phyloP scores from a whole-genome alignment of 2,329 filamentous ascomycete species.

The Plenodomus lindquistii region DNA sequence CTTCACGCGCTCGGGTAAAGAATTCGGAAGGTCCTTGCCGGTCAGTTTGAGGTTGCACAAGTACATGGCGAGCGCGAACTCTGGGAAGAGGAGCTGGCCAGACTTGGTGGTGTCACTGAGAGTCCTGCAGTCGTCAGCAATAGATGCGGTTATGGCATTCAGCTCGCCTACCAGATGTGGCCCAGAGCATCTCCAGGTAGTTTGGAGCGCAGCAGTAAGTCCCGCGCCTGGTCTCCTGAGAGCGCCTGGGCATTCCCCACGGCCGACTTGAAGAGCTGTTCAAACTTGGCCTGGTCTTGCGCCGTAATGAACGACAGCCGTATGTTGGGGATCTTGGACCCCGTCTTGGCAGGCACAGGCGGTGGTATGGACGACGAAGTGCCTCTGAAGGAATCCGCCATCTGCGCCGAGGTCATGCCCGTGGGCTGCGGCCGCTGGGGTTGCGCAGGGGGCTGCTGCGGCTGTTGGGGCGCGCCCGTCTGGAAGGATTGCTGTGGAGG shows the following conservation, averaged over 20 bases:
- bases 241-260: slow-evolving; percentile 83
- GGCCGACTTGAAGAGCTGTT: slow-evolving; percentile 95
- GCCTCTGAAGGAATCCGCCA: slow-evolving; percentile 64
- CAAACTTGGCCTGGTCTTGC: slow-evolving; percentile 93
- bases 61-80: slow-evolving; percentile 98
- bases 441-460: slow-evolving; percentile 56
- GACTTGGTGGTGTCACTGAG: slow-evolving; percentile 95
- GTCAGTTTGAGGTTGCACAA: slow-evolving; percentile 93
- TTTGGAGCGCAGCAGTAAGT: slow-evolving; percentile 85
- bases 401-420: slow-evolving; percentile 65
- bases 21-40: slow-evolving; percentile 75
- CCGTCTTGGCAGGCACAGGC: slow-evolving; percentile 64
- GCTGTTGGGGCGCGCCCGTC: slow-evolving; percentile 50
- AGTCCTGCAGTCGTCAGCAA: slow-evolving; percentile 62
- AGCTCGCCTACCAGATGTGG: slow-evolving; percentile 76
- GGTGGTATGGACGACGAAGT: slow-evolving; percentile 52
- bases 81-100: slow-evolving; percentile 93
- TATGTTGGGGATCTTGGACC: slow-evolving; percentile 89
- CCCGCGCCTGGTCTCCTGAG: slow-evolving; percentile 88
- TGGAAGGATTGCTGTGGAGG: slow-evolving; percentile 60
- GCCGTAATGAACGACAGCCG: slow-evolving; percentile 94
- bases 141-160: neutral
- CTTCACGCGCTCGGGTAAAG: slow-evolving; percentile 80
- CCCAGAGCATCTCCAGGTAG: slow-evolving; percentile 85
- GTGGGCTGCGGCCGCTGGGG: slow-evolving; percentile 58